phyloP scores from a whole-genome alignment of 192 early-diverging fungal species.

The Coemansia sp. region DNA sequence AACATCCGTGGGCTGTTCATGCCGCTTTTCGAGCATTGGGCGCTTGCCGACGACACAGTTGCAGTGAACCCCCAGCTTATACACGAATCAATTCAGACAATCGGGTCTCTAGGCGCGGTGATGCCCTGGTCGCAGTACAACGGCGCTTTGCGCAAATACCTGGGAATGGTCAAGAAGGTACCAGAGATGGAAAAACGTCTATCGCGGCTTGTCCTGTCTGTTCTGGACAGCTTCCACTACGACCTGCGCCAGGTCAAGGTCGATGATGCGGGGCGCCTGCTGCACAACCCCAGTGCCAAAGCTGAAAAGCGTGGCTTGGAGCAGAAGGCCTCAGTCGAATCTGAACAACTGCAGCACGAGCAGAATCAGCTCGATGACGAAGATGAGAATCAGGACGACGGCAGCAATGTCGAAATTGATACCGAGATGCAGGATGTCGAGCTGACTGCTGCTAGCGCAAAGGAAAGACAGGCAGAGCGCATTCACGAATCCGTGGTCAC shows the following conservation, averaged over 20 bases:
- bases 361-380: neutral
- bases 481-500: slow-evolving; percentile 78
- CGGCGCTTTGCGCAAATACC: slow-evolving; percentile 69
- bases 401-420: slow-evolving; percentile 34
- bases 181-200: slow-evolving; percentile 79
- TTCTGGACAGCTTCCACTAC: slow-evolving; percentile 94
- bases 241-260: slow-evolving; percentile 67
- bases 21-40: slow-evolving; percentile 86
- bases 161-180: slow-evolving; percentile 65
- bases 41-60: slow-evolving; percentile 71
- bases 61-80: slow-evolving; percentile 73
- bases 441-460: slow-evolving; percentile 13
- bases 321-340: slow-evolving; percentile 12
- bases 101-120: slow-evolving; percentile 68
- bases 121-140: slow-evolving; percentile 90
- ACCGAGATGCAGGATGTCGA: slow-evolving; percentile 12
- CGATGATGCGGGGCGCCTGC: slow-evolving; percentile 33
- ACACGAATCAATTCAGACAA: slow-evolving; percentile 76
- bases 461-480: slow-evolving; percentile 39
- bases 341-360: neutral
- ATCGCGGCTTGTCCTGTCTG: slow-evolving; percentile 74
- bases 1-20: slow-evolving; percentile 62
- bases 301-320: slow-evolving; percentile 1
- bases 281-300: slow-evolving; percentile 20
- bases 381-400: slow-evolving; percentile 26